Conservation (phyloP, 768 basidiomycete species). For the Neoboletus brunneissimus region DNA sequence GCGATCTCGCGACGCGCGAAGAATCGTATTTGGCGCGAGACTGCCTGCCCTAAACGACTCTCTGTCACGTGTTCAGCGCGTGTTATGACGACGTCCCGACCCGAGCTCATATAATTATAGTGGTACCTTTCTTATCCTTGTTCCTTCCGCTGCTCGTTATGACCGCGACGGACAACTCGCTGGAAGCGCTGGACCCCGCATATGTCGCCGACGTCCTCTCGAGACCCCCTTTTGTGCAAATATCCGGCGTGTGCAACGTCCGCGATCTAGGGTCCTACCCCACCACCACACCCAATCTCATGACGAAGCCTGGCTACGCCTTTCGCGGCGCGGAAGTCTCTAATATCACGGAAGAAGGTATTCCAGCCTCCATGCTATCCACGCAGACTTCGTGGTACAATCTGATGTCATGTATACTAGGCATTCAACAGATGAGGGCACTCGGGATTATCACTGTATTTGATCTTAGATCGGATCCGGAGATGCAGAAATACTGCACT, state of each 20-base stretch:
- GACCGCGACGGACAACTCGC: slow-evolving; percentile 30
- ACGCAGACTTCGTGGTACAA: neutral
- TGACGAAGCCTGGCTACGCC: slow-evolving; percentile 55
- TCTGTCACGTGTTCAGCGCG: slow-evolving; percentile 18
- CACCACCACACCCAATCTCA: slow-evolving; percentile 44
- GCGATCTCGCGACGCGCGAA: slow-evolving; percentile 26
- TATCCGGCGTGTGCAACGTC: slow-evolving; percentile 74
- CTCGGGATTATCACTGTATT: slow-evolving; percentile 69
- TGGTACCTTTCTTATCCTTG: neutral
- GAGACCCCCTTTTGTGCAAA: slow-evolving; percentile 62
- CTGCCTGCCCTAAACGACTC: slow-evolving; percentile 39
- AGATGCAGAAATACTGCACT: slow-evolving; percentile 69
- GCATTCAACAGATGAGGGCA: slow-evolving; percentile 52
- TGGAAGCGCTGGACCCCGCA: slow-evolving; percentile 63
- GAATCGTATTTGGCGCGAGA: slow-evolving; percentile 37
- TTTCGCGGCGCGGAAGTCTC: slow-evolving; percentile 76
- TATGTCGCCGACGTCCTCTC: slow-evolving; percentile 66
- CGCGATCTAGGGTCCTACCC: slow-evolving; percentile 69
- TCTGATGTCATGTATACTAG: slow-evolving; percentile 35
- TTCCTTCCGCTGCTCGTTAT: slow-evolving; percentile 4
- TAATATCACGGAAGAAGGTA: slow-evolving; percentile 66
- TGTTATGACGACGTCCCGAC: neutral
- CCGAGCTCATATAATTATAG: neutral
- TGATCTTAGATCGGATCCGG: slow-evolving; percentile 77
- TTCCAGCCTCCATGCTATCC: neutral